Base-by-base conservation (phyloP, 2,329 filamentous ascomycete species). In the Penicillium vulpinum region DNA sequence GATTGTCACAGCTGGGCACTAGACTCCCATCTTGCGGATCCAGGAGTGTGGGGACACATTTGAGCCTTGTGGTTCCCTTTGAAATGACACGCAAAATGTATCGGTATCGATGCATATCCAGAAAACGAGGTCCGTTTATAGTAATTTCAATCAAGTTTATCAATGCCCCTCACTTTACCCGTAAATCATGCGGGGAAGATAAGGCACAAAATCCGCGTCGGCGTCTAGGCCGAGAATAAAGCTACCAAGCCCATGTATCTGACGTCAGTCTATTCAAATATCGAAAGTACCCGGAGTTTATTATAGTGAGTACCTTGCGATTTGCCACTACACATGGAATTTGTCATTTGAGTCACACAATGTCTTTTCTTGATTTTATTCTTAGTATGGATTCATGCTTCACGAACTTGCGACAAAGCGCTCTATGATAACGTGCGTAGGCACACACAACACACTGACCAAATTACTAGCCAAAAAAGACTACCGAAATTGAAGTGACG, bases 301-400 rank as follows among this genome's bases (percentile, higher is more conserved):
- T 21, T n/a, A 11, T n/a, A 29, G 11, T 9, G 63, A 62, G 54
- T 53, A 61, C 58, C 66, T 61, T 39, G 26, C 1, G 15, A 35
- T 21, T n/a, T 55, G n/a, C 36, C 51, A 43, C 28, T 36, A 5
- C 28, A 44, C 7, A 10, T 26, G 4, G 21, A 35, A 28, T 15
- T 28, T 45, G 22, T 21, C 21, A 31, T n/a, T 22, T 5, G 15
- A 40, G 26, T 29, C 8, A n/a, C 22, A 18, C 13, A 41, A 16
- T 21, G 2, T 49, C 13, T 15, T 16, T 40, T 50, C n/a, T 49
- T 13, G 10, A 33, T 33, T 51, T 31, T 24, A 35, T 10, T 44
- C 21, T 15, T 44, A 8, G 16, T 31, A 33, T 24, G 15, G 15
- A 35, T 18, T 3, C 28, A 18, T 21, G 6, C 8, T 44, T 44